Evolutionary conservation across 352 stramenopile species (phyloP).

Genomic region (Phytopythium montanum): DNA sequence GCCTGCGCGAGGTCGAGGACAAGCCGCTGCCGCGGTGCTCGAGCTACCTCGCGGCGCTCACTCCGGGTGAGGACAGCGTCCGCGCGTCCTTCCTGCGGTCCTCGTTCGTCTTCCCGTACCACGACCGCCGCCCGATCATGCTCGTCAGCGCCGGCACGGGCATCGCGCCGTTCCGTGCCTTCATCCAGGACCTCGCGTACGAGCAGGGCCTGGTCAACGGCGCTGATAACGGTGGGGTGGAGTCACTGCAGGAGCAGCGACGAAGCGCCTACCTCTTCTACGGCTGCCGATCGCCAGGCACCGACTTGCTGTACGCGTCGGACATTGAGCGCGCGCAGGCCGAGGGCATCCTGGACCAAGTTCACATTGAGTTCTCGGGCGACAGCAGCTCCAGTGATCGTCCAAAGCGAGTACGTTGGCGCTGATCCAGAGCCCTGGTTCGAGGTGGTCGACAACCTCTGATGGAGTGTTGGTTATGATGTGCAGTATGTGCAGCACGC

Average conservation of each 20-base stretch:
- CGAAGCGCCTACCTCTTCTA: constrained; percentile 73
- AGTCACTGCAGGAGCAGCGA: constrained; percentile 2
- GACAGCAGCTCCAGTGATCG: constrained; percentile 9
- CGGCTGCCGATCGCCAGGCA: constrained; percentile 49
- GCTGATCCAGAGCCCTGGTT: not conserved
- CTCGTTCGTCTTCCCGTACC: constrained; percentile 68
- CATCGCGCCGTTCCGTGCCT: constrained; percentile 80
- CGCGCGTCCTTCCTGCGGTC: constrained; percentile 69
- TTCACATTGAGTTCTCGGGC: constrained; percentile 63
- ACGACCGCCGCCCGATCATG: constrained; percentile 61
- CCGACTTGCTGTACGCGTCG: constrained; percentile 71
- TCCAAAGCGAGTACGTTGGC: constrained; percentile 44
- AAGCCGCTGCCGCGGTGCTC: constrained; percentile 73
- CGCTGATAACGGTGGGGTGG: constrained; percentile 4
- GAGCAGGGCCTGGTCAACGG: constrained; percentile 16
- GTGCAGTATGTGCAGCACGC: constrained; percentile 72
- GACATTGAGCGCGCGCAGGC: constrained; percentile 44
- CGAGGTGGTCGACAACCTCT: not conserved
- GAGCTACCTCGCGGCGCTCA: constrained; percentile 55
- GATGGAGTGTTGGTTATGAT: constrained; percentile 7
- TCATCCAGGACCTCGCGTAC: constrained; percentile 72
- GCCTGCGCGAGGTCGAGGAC: constrained; percentile 42
- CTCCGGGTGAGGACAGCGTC: constrained; percentile 35
- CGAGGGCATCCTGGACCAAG: constrained; percentile 40
- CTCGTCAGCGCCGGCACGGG: constrained; percentile 76